Conservation (phyloP, 805 yeast species). For the Suhomyces sp. region DNA sequence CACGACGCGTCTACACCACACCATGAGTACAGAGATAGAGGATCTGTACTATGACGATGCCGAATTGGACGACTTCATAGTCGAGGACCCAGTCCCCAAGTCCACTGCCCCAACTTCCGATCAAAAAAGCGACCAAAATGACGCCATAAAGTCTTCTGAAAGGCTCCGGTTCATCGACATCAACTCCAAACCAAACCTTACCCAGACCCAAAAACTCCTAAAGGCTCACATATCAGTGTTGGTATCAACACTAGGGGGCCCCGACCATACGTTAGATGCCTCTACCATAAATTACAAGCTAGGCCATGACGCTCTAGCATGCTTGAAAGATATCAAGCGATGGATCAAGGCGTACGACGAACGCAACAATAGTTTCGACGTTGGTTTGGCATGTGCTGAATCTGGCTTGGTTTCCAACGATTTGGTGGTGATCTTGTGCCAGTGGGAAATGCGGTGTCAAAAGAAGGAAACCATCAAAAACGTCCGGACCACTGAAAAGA, state of each 20-base stretch:
- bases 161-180: slow-evolving; percentile 22
- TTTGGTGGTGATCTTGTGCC: slow-evolving; percentile 66
- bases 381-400: slow-evolving; percentile 84
- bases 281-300: slow-evolving; percentile 61
- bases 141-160: slow-evolving; percentile 13
- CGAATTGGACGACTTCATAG: slow-evolving; percentile 38
- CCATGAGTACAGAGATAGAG: neutral
- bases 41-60: slow-evolving; percentile 14
- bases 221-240: slow-evolving; percentile 76
- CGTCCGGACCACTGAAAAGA: slow-evolving; percentile 46
- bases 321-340: slow-evolving; percentile 80
- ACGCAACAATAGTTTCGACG: slow-evolving; percentile 64
- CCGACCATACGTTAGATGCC: slow-evolving; percentile 55
- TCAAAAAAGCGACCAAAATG: slow-evolving; percentile 11
- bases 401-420: slow-evolving; percentile 72
- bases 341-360: slow-evolving; percentile 89
- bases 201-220: slow-evolving; percentile 41
- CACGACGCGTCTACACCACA: slow-evolving; percentile 3
- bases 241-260: slow-evolving; percentile 89
- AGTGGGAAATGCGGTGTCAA: slow-evolving; percentile 56
- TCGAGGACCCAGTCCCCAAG: slow-evolving; percentile 20
- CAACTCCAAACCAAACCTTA: slow-evolving; percentile 29
- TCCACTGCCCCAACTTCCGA: neutral
- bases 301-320: slow-evolving; percentile 85
- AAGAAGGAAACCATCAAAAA: slow-evolving; percentile 27